Base-by-base conservation (phyloP, 352 stramenopile species). In the Phytophthora colocasiae region DNA sequence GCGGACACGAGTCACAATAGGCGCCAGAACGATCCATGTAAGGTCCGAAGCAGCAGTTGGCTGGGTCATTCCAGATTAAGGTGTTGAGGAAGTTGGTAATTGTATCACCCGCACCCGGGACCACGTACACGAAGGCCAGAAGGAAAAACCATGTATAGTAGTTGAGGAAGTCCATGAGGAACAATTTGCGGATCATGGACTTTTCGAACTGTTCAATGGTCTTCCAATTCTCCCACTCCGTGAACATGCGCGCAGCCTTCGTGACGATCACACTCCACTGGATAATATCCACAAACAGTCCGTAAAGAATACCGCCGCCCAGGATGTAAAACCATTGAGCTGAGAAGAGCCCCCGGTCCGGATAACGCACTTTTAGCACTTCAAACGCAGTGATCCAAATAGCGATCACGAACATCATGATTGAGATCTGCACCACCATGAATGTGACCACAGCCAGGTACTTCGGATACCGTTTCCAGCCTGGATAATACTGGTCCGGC, bases 111-210 rank as follows among this genome's bases (percentile, higher is more conserved):
- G 76, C 79, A 15, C 86, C 86, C 1, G 86, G 86, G 58, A 95
- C 80, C 51, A 95, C 86, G 44, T 95, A 95, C 39, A 95, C 81
- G 61, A 95, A 95, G n/a, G 86, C 86, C 22, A 95, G 69, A 31
- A 92, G 61, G 58, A 95, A 93, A 66, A 95, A 95, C 86, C 86
- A 95, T 63, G 85, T 95, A 71, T 93, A 95, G 74, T 93, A 93
- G 73, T 95, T 95, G 64, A 95, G 80, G 49, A 95, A 95, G 49
- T 95, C 86, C 84, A 95, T 93, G 41, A 91, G 53, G 41, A 95
- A 95, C 11, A 95, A 58, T 53, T 93, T 95, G 39, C 82, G 81
- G 39, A 95, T 83, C 58, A 93, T 70, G 19, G 81, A 82, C 36
- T 86, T 89, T 53, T 95, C 86, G 52, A 90, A 95, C 59, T 92